Base-by-base conservation (phyloP, 371 early-diverging fungal genomes). In the Mucor saturninus region DNA sequence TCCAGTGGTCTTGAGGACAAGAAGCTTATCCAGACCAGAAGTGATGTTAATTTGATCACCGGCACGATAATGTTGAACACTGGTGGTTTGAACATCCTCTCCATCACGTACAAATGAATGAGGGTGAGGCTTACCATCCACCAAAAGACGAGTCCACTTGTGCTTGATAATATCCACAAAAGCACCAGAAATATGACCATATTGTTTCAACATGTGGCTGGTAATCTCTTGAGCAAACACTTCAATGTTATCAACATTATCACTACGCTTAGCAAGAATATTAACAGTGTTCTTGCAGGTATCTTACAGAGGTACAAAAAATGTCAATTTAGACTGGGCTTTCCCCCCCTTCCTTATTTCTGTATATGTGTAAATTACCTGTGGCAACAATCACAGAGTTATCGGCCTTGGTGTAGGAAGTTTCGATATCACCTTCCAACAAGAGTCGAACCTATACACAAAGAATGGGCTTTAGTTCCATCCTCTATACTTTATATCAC, bases 201-300 rank as follows among this genome's bases (percentile, higher is more conserved):
- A 92, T 69, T 85, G 87, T 71, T 86, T 83, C 64, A 91, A 75
- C 62, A 92, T 85, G 69, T 90, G 90, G 58, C 83, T 70, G 30
- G 84, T 89, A 54, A 92, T 76, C 65, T 89, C 91, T 49, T 83
- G 76, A 45, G 84, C 91, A 67, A 92, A 93, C 45, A 89, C 73
- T 71, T 93, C 94, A 68, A 89, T 87, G 54, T 83, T 85, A 63
- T 89, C 86, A 58, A 92, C 89, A 51, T 85, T 86, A 35, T 72
- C 71, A 62, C 88, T 86, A 40, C 81, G 77, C 78, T 93, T 91
- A 79, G 93, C 93, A 57, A 92, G 56, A 57, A 88, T 72, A 76
- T 91, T 92, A 74, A 88, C 74, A 30, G 91, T 92, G 85, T 93
- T 93, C 84, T 93, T 93, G 73, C 91, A 88, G 38, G 92, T 89